Evolutionary conservation across 1,139 yeast species (phyloP).

Genomic region (Yamadazyma buinensis): DNA sequence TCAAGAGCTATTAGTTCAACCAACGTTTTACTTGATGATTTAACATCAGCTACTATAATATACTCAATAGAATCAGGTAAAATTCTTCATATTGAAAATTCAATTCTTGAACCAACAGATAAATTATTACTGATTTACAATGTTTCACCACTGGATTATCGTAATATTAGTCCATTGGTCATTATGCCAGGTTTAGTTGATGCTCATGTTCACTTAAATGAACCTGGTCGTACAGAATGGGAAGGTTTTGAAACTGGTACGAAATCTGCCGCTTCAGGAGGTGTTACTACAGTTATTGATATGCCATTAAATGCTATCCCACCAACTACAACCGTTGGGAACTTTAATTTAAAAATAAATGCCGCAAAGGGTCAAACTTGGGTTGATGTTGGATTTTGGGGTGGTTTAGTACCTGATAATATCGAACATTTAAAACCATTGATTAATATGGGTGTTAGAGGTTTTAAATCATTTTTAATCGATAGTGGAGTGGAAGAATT

Average conservation of each 20-base stretch:
- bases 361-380: constrained; percentile 83
- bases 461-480: constrained; percentile 86
- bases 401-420: constrained; percentile 84
- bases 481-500: constrained; percentile 94
- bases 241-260: constrained; percentile 95
- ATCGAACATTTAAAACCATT: constrained; percentile 66
- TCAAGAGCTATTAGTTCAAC: constrained; percentile 64
- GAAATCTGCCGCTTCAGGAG: constrained; percentile 89
- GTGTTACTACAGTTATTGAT: constrained; percentile 92
- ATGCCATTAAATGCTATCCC: constrained; percentile 97
- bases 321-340: constrained; percentile 82
- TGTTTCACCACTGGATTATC: constrained; percentile 36
- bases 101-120: constrained; percentile 33
- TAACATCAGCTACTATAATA: constrained; percentile 65
- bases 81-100: constrained; percentile 44
- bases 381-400: constrained; percentile 97
- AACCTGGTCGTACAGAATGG: constrained; percentile 95
- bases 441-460: constrained; percentile 81
- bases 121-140: constrained; percentile 37
- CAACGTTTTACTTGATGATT: constrained; percentile 52
- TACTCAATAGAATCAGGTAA: constrained; percentile 64
- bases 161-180: constrained; percentile 60
- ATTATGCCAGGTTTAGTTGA: constrained; percentile 91
- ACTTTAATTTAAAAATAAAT: constrained; percentile 65
- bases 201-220: constrained; percentile 89